These are phyloP conservation scores for Sporothrix protearum DNA, from an alignment of 2,329 filamentous ascomycete genomes.

Conservation along the genomic window DNA sequence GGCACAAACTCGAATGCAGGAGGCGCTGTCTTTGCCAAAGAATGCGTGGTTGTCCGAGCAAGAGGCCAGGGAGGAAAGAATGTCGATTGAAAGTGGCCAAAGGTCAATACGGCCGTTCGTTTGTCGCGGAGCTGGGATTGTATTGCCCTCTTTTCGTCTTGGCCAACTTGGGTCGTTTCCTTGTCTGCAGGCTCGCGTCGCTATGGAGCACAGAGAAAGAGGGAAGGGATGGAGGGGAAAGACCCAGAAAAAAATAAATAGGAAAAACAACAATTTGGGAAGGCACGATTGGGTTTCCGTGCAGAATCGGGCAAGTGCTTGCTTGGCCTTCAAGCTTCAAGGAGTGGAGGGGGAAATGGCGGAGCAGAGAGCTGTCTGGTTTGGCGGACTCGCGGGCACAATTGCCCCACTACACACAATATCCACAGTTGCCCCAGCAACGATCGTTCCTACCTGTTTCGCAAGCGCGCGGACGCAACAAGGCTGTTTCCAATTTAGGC, in stretches of 20 bases:
- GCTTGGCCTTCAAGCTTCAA: too few species aligned
- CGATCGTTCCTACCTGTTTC: slow-evolving; percentile 21
- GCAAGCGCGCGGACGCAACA: background rate
- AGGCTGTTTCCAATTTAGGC: slow-evolving; percentile 7
- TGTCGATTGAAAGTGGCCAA: background rate
- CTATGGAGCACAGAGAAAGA: slow-evolving; percentile 22
- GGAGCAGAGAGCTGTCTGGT: background rate
- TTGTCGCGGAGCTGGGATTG: background rate
- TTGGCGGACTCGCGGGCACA: background rate
- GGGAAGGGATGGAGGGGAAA: background rate
- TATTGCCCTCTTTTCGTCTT: background rate
- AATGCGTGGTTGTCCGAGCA: slow-evolving; percentile 10
- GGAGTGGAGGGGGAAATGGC: background rate
- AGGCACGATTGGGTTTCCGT: slow-evolving; percentile 22
- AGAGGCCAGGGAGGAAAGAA: background rate
- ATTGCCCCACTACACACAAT: slow-evolving; percentile 25
- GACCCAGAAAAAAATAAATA: background rate
- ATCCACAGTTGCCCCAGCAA: slow-evolving; percentile 31
- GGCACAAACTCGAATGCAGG: background rate
- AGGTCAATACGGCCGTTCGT: background rate
- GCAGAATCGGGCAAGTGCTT: slow-evolving; percentile 16
- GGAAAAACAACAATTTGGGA: slow-evolving; percentile 12
- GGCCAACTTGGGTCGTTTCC: background rate
- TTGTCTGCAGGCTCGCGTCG: slow-evolving; percentile 20
- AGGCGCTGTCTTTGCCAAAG: background rate